phyloP scores from a whole-genome alignment of 441 rosid genomes.

The Arabidopsis hybrid region DNA sequence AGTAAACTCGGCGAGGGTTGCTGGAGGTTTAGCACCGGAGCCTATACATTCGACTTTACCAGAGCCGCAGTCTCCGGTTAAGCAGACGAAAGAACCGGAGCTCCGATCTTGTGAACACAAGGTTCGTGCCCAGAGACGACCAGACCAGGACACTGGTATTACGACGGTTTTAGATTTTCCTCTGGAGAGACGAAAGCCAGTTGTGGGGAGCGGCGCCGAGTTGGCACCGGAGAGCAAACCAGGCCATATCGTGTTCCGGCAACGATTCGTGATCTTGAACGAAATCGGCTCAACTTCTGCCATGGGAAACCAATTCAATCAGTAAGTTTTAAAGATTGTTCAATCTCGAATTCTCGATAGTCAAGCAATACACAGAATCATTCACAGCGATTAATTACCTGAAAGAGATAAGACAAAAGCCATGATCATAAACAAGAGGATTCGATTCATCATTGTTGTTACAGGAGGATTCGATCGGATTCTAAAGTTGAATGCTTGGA shows the following conservation, averaged over 20 bases:
- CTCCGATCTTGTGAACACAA: conserved; percentile 51
- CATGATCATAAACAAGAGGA: conserved; percentile 13
- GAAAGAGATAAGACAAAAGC: conserved; percentile 41
- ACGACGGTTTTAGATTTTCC: conserved; percentile 63
- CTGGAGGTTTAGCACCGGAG: conserved; percentile 73
- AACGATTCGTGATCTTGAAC: conserved; percentile 77
- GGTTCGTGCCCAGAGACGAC: conserved; percentile 79
- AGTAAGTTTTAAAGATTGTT: neutral
- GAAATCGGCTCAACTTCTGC: conserved; percentile 60
- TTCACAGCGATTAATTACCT: conserved; percentile 42
- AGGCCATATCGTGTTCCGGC: conserved; percentile 84
- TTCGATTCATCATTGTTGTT: neutral
- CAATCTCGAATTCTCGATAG: no score
- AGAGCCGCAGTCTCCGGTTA: conserved; percentile 77
- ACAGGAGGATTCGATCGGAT: neutral
- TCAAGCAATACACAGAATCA: no score
- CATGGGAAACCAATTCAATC: neutral
- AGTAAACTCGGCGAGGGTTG: conserved; percentile 87
- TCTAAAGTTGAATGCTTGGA: neutral
- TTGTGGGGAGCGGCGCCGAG: conserved; percentile 67
- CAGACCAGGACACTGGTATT: conserved; percentile 72
- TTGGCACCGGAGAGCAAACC: conserved; percentile 82
- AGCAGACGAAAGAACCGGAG: conserved; percentile 61
- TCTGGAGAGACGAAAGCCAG: conserved; percentile 68
- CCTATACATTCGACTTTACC: conserved; percentile 67